Conservation (phyloP, 2,329 filamentous ascomycete species). For the Aureobasidium sp. region DNA sequence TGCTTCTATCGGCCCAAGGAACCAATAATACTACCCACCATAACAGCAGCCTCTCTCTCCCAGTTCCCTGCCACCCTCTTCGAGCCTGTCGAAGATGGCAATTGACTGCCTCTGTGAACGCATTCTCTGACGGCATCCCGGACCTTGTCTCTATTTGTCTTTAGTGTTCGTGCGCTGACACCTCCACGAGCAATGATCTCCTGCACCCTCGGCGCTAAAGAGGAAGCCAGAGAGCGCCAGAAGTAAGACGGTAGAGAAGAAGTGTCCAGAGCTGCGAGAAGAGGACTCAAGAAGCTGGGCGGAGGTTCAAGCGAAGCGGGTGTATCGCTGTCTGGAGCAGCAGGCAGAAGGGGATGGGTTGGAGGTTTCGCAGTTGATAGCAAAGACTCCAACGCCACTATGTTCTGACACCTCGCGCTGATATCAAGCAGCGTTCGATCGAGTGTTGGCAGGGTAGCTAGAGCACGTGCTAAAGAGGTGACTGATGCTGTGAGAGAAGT, state of each 20-base stretch:
- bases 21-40: constrained; percentile 77
- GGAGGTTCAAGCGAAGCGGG: constrained; percentile 14
- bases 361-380: constrained; percentile 61
- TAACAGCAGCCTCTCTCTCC: constrained; percentile 90
- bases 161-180: constrained; percentile 70
- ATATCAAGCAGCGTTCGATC: constrained; percentile 77
- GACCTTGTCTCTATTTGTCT: constrained; percentile 64
- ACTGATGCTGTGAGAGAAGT: constrained; percentile 71
- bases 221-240: constrained; percentile 80
- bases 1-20: constrained; percentile 28
- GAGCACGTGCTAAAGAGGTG: constrained; percentile 61
- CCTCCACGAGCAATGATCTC: constrained; percentile 79
- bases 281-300: constrained; percentile 47
- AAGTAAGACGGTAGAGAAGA: constrained; percentile 83
- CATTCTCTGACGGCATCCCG: constrained; percentile 72
- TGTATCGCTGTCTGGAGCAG: constrained; percentile 5
- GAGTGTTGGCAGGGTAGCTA: constrained; percentile 71
- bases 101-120: constrained; percentile 65
- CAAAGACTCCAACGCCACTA: constrained; percentile 76
- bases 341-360: constrained; percentile 53
- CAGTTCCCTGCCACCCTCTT: constrained; percentile 46
- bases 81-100: constrained; percentile 43
- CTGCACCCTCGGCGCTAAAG: constrained; percentile 66
- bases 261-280: constrained; percentile 70
- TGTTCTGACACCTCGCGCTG: constrained; percentile 76